A percentile compares a stretch with the other conserved stretches of the same genome.
phyloP scores from a whole-genome alignment of 495 filamentous ascomycete genomes.

The Stereocaulon alpinum region DNA sequence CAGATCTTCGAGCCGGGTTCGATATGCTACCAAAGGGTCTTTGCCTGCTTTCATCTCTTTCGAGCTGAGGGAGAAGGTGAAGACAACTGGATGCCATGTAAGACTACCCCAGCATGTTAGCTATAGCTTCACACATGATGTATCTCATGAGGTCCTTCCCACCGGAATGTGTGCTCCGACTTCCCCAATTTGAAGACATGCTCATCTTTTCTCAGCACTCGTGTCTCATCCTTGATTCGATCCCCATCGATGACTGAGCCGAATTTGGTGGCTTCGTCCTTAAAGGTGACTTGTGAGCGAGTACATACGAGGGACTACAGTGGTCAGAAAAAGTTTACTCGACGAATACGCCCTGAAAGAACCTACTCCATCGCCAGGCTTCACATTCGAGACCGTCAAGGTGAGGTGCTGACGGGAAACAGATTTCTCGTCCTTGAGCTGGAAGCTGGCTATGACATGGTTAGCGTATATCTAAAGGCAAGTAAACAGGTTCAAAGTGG shows the following conservation, averaged over 20 bases:
- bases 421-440: conserved; percentile 54
- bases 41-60: conserved; percentile 58
- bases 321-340: neutral
- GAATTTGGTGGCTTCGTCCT: conserved; percentile 63
- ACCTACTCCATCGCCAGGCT: conserved; percentile 59
- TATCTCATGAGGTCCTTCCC: conserved; percentile 4
- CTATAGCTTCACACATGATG: neutral
- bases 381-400: conserved; percentile 57
- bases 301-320: conserved; percentile 40
- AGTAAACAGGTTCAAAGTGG: neutral
- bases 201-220: conserved; percentile 41
- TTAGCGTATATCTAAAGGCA: conserved; percentile 10
- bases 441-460: conserved; percentile 31
- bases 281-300: conserved; percentile 53
- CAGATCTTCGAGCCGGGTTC: conserved; percentile 59
- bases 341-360: neutral
- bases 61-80: conserved; percentile 72
- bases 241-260: conserved; percentile 71
- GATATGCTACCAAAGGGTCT: conserved; percentile 50
- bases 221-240: conserved; percentile 47
- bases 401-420: conserved; percentile 87
- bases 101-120: conserved; percentile 41
- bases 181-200: conserved; percentile 59
- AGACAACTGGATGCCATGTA: conserved; percentile 67
- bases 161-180: conserved; percentile 46